Conservation (phyloP, 129 eudicot genomes). For the Solidago caesia region DNA sequence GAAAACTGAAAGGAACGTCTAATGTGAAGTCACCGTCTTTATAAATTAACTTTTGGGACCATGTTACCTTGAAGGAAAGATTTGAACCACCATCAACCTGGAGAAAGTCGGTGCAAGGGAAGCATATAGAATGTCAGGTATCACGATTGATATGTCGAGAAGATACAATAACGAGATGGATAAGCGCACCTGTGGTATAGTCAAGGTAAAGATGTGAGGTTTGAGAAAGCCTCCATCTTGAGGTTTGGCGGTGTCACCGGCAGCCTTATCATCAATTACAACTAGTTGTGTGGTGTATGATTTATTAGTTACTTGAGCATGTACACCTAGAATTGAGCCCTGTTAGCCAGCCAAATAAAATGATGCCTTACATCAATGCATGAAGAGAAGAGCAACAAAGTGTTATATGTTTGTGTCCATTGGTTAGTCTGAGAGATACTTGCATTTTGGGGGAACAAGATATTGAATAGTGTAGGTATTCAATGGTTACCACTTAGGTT, state of each 20-base stretch:
- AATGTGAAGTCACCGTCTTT: constrained; percentile 61
- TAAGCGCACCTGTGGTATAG: constrained; percentile 61
- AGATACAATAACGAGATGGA: neutral
- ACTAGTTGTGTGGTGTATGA: constrained; percentile 51
- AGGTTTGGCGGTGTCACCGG: constrained; percentile 33
- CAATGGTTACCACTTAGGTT: too few species aligned
- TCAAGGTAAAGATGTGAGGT: constrained; percentile 67
- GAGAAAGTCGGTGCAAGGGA: neutral
- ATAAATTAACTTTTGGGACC: constrained; percentile 75
- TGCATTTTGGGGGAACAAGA: too few species aligned
- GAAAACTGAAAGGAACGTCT: constrained; percentile 73
- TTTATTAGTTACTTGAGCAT: constrained; percentile 48
- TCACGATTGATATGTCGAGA: neutral
- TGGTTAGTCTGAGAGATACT: too few species aligned
- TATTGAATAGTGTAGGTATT: too few species aligned
- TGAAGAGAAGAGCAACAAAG: neutral
- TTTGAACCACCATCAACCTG: constrained; percentile 94
- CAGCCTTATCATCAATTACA: constrained; percentile 45
- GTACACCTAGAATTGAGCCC: constrained; percentile 89
- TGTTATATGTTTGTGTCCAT: too few species aligned
- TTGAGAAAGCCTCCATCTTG: constrained; percentile 74
- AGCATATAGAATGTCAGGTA: neutral
- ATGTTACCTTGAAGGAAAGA: constrained; percentile 60
- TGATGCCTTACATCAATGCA: constrained; percentile 35
- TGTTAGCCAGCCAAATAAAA: constrained; percentile 50